A percentile compares a stretch with the other conserved stretches of the same genome.
These are phyloP conservation scores for Chytriomyces hyalinus DNA, from an alignment of 192 early-diverging fungal genomes.

Conservation along the genomic window DNA sequence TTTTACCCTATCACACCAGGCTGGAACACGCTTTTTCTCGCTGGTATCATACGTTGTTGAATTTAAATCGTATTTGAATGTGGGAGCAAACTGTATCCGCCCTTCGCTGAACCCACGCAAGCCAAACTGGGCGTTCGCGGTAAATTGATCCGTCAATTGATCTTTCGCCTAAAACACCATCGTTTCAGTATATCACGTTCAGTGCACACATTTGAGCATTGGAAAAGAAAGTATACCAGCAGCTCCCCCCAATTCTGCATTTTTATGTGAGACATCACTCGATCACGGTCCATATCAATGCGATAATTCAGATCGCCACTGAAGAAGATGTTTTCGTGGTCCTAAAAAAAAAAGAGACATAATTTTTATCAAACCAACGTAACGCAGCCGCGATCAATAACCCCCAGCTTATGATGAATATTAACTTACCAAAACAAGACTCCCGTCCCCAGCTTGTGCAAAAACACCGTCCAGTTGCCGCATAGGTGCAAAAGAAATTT, in stretches of 20 bases:
- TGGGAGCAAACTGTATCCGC: constrained; percentile 83
- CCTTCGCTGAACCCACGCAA: constrained; percentile 79
- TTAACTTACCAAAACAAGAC: constrained; percentile 66
- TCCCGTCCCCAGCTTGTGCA: constrained; percentile 85
- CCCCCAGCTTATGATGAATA: neutral
- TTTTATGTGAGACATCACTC: constrained; percentile 66
- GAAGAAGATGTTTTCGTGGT: constrained; percentile 57
- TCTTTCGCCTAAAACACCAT: constrained; percentile 45
- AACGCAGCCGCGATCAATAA: neutral
- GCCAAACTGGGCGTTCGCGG: constrained; percentile 70
- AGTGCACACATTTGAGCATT: neutral
- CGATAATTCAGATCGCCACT: constrained; percentile 90
- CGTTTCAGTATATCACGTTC: neutral
- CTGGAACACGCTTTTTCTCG: constrained; percentile 91
- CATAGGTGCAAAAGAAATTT: constrained; percentile 50
- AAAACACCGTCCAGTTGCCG: constrained; percentile 49
- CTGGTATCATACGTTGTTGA: constrained; percentile 86
- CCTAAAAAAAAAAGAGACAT: constrained; percentile 58
- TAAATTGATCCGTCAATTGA: constrained; percentile 52
- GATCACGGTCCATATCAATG: constrained; percentile 73
- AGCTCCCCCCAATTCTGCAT: constrained; percentile 64
- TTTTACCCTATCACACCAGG: constrained; percentile 93
- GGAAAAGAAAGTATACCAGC: constrained; percentile 40
- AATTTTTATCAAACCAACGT: constrained; percentile 20
- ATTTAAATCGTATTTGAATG: constrained; percentile 91